phyloP scores from a whole-genome alignment of 2,329 filamentous ascomycete species.

The Colletotrichum graminicola region DNA sequence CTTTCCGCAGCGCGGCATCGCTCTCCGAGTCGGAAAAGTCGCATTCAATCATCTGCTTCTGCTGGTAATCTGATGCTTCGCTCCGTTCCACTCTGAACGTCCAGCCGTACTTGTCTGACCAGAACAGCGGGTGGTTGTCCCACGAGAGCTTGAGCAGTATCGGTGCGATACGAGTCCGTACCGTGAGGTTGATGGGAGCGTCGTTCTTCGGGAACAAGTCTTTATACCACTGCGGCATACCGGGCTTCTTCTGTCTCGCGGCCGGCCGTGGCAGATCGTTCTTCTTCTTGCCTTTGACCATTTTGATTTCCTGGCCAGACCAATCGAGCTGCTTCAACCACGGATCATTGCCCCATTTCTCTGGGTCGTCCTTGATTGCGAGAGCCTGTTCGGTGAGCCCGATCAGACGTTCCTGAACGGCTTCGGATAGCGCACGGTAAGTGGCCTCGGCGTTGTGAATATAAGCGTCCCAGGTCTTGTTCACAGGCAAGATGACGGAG shows the following conservation, averaged over 20 bases:
- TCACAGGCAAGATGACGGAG: conserved; percentile 90
- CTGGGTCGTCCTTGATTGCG: conserved; percentile 75
- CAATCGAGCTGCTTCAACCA: conserved; percentile 97
- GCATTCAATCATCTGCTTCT: conserved; percentile 79
- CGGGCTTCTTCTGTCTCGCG: conserved; percentile 90
- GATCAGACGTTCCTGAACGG: conserved; percentile 81
- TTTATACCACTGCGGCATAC: conserved; percentile 97
- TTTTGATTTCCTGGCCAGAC: conserved; percentile 91
- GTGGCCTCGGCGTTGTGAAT: conserved; percentile 86
- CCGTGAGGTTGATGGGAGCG: conserved; percentile 79
- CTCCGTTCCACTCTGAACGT: conserved; percentile 81
- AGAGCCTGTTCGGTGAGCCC: conserved; percentile 82
- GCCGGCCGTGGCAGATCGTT: conserved; percentile 81
- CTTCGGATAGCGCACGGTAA: conserved; percentile 81
- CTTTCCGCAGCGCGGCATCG: conserved; percentile 71
- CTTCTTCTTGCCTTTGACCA: conserved; percentile 93
- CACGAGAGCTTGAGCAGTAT: conserved; percentile 86
- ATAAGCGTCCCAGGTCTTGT: conserved; percentile 89
- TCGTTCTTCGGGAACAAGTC: conserved; percentile 81
- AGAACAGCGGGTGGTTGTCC: conserved; percentile 90
- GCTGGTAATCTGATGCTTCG: conserved; percentile 74
- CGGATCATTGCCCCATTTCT: conserved; percentile 81
- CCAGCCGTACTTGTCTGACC: conserved; percentile 95
- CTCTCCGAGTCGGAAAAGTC: conserved; percentile 83
- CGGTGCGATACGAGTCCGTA: conserved; percentile 89